phyloP scores from a whole-genome alignment of 2,329 filamentous ascomycete species.

The Claviceps sorghi region DNA sequence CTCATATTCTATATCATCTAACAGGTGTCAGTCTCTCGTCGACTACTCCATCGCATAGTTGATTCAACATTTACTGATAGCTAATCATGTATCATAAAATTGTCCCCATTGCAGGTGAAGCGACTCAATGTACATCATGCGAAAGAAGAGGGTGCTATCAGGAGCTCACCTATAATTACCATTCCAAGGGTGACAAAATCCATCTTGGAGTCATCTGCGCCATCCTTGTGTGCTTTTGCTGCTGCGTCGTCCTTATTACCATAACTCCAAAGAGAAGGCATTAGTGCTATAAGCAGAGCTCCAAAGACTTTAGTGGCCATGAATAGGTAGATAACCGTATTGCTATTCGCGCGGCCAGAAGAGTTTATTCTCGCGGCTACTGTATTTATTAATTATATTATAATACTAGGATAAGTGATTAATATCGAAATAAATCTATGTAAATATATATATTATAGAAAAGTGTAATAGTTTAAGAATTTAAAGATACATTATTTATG shows the following conservation, averaged over 20 bases:
- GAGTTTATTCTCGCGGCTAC: no score
- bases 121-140: background rate
- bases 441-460: no score
- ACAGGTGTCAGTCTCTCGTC: conserved; percentile 1
- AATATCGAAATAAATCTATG: no score
- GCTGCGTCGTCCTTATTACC: background rate
- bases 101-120: background rate
- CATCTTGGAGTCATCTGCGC: conserved; percentile 14
- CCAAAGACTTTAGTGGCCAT: no score
- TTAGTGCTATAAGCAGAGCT: background rate
- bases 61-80: background rate
- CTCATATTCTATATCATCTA: conserved; percentile 84
- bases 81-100: background rate
- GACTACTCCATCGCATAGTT: background rate
- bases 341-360: no score
- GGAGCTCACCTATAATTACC: conserved; percentile 52
- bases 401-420: no score
- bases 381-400: no score
- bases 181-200: conserved; percentile 59
- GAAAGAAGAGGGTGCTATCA: background rate
- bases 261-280: background rate
- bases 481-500: no score
- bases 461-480: no score
- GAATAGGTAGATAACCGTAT: no score
- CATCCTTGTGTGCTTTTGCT: background rate